Base-by-base conservation (phyloP, 2,329 filamentous ascomycete species). In the Phaeosphaeriaceae sp. region DNA sequence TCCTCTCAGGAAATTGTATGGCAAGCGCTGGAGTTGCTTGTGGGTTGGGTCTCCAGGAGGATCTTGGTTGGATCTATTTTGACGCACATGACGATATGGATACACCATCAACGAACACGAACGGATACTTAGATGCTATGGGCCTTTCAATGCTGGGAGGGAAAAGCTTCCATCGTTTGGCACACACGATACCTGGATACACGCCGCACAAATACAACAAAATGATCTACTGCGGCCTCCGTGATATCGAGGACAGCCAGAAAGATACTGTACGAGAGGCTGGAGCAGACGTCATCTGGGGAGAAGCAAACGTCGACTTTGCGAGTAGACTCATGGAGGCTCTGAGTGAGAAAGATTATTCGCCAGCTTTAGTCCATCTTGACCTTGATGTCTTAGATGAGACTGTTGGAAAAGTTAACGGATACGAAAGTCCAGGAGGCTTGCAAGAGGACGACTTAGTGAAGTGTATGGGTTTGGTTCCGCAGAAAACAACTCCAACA, bases 31-130 rank as follows among this genome's bases (percentile, higher is more conserved):
- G 73, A 2, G 75, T 76, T 0, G 75, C 73, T 0, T 78, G 78
- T 3, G 79, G 79, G 0, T 53, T 80, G 5, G 22, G 56, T 0
- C 54, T 55, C n/a, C 33, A 55, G 5, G 33, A 55, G 5, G 11
- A 11, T 15, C 63, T 78, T 1, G 65, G 64, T 0, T 79, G 76
- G 41, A 64, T 81, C 11, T 81, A 78, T 68, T 80, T 82, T 49
- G 79, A 82, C 48, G 79, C 79, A 2, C 79, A 82, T 47, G 78
- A 81, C 51, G 79, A 82, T 54, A 72, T 79, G 48, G 74, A 78
- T 46, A 76, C 71, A 0, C 76, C 77, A 0, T 70, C 73, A 21
- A 74, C 74, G 24, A 69, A 76, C 5, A 60, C 67, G 11, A 78
- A 75, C 50, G 78, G 76, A 1, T 79, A 79, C 41, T 66, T 80